phyloP scores from a whole-genome alignment of 1,139 yeast genomes.

The Martiniozyma asiatica region DNA sequence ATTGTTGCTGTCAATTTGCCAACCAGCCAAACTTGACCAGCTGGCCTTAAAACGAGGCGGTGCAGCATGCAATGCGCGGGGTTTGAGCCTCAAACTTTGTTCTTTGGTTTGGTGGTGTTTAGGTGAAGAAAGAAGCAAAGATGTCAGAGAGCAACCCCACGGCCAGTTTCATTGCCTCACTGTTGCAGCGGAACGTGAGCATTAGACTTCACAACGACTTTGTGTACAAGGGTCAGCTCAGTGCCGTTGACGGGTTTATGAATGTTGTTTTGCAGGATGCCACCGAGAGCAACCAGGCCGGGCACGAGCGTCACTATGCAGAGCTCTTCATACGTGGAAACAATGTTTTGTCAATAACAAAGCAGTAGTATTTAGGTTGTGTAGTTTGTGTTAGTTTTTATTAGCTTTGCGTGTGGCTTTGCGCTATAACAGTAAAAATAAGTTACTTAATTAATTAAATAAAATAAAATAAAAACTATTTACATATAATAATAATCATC shows the following conservation, averaged over 20 bases:
- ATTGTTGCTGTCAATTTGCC: no score
- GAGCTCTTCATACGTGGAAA: conserved; percentile 94
- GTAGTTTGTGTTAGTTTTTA: no score
- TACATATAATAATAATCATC: not conserved
- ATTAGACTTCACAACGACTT: conserved; percentile 85
- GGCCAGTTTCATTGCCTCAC: conserved; percentile 66
- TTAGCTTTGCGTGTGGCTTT: not conserved
- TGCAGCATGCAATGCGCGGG: no score
- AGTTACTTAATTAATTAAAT: no score
- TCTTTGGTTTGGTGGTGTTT: no score
- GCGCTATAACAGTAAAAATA: no score
- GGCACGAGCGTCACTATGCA: conserved; percentile 40
- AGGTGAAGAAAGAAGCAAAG: not conserved
- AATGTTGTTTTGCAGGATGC: conserved; percentile 79
- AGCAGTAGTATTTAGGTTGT: no score
- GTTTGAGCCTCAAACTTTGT: no score
- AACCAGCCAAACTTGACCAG: no score
- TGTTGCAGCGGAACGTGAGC: conserved; percentile 67
- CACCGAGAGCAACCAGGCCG: conserved; percentile 50
- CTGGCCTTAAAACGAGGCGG: no score
- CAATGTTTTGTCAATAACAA: conserved; percentile 44
- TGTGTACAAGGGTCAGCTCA: conserved; percentile 61
- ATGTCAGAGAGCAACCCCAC: conserved; percentile 2
- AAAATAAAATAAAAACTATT: no score
- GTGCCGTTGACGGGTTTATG: conserved; percentile 95